Conservation (phyloP, 345 rosid species). For the Dimocarpus longan region DNA sequence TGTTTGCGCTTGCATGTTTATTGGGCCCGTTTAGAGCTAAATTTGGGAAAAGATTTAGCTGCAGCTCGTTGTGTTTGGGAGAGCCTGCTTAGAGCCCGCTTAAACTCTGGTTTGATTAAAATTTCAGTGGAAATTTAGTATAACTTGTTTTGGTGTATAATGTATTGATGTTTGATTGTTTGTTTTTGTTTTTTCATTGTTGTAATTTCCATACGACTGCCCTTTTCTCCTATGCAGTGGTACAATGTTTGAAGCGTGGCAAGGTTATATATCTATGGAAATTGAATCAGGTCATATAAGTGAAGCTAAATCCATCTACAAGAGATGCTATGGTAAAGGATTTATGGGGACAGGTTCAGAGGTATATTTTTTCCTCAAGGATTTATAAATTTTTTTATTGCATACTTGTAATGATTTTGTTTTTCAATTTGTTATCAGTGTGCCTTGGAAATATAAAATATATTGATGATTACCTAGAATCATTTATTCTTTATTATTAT, state of each 20-base stretch:
- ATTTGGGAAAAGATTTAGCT: conserved; percentile 63
- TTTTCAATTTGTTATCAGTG: not conserved
- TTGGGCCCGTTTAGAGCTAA: conserved; percentile 81
- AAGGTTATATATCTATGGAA: conserved; percentile 84
- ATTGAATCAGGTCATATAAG: conserved; percentile 56
- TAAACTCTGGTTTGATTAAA: conserved; percentile 62
- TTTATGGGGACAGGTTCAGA: conserved; percentile 79
- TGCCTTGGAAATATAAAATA: not conserved
- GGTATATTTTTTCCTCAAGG: conserved; percentile 38
- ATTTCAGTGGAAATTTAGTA: not conserved
- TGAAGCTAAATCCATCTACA: conserved; percentile 85
- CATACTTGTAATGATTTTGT: not conserved
- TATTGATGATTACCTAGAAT: not conserved
- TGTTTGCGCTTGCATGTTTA: conserved; percentile 68
- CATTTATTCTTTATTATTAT: too few relatives aligned
- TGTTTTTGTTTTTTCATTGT: not conserved
- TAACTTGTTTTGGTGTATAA: not conserved
- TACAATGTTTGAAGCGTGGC: conserved; percentile 86
- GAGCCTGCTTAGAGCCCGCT: conserved; percentile 71
- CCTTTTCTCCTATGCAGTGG: conserved; percentile 53
- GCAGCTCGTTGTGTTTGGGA: conserved; percentile 90
- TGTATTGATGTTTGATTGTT: not conserved
- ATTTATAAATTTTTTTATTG: not conserved
- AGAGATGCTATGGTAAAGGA: conserved; percentile 83
- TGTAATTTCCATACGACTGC: not conserved